Evolutionary conservation across 192 early-diverging fungal species (phyloP).

Genomic region (Jimgerdemannia lactiflua): DNA sequence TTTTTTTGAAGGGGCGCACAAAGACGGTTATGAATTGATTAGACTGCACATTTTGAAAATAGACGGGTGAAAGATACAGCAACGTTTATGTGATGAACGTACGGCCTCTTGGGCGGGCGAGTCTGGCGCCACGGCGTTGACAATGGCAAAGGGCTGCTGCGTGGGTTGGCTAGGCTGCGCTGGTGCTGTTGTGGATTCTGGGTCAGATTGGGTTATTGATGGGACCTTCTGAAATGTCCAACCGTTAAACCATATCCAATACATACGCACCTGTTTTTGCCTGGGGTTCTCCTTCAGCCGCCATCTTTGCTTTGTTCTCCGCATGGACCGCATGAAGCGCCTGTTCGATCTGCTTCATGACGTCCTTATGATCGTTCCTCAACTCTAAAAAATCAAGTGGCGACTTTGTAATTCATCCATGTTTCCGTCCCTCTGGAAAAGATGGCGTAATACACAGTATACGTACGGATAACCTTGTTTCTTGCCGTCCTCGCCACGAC

Average conservation of each 20-base stretch:
- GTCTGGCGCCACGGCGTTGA: slow-evolving; percentile 56
- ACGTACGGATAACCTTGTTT: slow-evolving; percentile 27
- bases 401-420: not conserved
- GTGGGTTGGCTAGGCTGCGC: not conserved
- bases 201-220: not conserved
- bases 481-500: slow-evolving; percentile 42
- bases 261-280: not conserved
- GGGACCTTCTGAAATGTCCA: too few species aligned
- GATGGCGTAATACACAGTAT: not conserved
- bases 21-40: not conserved
- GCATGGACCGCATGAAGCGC: slow-evolving; percentile 42
- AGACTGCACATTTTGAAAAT: too few species aligned
- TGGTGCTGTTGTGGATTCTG: not conserved
- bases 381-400: slow-evolving; percentile 17
- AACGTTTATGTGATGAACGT: slow-evolving; percentile 2
- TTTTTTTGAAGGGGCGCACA: not conserved
- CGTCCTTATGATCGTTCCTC: slow-evolving; percentile 46
- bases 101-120: slow-evolving; percentile 50
- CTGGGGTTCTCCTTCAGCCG: not conserved
- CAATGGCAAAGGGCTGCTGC: slow-evolving; percentile 37
- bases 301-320: not conserved
- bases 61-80: not conserved
- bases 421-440: not conserved
- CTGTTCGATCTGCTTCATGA: slow-evolving; percentile 51
- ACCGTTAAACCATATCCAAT: too few species aligned